phyloP scores from a whole-genome alignment of 2,329 filamentous ascomycete species.

The Colletotrichum tamarilloi region DNA sequence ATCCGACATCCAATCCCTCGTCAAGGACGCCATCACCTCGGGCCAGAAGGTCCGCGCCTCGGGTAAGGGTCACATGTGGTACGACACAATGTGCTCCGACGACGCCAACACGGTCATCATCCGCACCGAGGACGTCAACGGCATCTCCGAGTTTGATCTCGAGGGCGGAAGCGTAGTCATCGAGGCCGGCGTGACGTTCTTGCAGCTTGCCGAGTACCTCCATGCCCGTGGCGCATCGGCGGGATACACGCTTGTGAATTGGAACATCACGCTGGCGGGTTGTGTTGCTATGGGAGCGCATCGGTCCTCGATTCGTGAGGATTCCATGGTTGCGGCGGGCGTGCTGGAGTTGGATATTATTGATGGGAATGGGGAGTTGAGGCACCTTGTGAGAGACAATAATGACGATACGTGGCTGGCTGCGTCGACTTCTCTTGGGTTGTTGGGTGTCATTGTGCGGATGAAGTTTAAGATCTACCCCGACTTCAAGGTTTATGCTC shows the following conservation, averaged over 20 bases:
- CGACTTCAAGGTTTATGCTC: slow-evolving; percentile 62
- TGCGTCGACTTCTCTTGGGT: slow-evolving; percentile 60
- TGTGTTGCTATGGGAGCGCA: slow-evolving; percentile 65
- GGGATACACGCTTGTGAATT: slow-evolving; percentile 63
- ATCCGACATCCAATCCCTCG: slow-evolving; percentile 53
- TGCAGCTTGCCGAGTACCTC: slow-evolving; percentile 61
- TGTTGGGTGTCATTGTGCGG: slow-evolving; percentile 59
- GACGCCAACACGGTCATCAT: slow-evolving; percentile 58
- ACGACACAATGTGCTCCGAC: slow-evolving; percentile 65
- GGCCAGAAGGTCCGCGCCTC: slow-evolving; percentile 57
- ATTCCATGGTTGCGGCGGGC: slow-evolving; percentile 61
- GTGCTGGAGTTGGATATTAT: slow-evolving; percentile 61
- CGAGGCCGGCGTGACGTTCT: slow-evolving; percentile 63
- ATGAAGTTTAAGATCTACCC: slow-evolving; percentile 62
- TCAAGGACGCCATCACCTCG: slow-evolving; percentile 51
- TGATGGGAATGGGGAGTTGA: slow-evolving; percentile 57
- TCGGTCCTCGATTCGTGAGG: slow-evolving; percentile 58
- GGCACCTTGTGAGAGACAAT: slow-evolving; percentile 54
- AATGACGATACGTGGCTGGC: slow-evolving; percentile 61
- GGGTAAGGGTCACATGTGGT: slow-evolving; percentile 64
- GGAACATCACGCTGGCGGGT: slow-evolving; percentile 64
- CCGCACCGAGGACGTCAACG: slow-evolving; percentile 56
- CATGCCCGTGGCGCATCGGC: slow-evolving; percentile 58
- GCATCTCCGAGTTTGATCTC: slow-evolving; percentile 57
- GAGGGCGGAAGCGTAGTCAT: slow-evolving; percentile 57